Base-by-base conservation (phyloP, 1,139 yeast genomes). In the Pichia sp. region DNA sequence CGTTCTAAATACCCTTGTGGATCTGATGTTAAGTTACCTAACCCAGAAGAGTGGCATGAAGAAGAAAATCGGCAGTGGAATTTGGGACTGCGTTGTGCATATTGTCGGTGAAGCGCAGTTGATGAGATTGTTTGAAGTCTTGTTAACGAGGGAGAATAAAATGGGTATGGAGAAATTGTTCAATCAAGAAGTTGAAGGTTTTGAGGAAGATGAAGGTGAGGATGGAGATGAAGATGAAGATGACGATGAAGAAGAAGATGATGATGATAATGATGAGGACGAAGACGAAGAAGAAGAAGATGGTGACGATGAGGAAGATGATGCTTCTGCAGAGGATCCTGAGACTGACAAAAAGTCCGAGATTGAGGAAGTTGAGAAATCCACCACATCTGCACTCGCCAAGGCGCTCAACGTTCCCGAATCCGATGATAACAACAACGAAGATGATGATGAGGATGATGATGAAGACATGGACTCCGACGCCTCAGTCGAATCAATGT, bases 111-210 rank as follows among this genome's bases (percentile, higher is more conserved):
- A 56, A 18, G 66, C 63, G 13, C 75, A 85, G 41, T 59, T 87
- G 34, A 64, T 67, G 29, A 61, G 79, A 24, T 57, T 88, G 38
- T 72, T 71, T 42, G 85, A 83, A 47, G 80, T 87, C 16, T 65
- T 91, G 42, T 62, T 63, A 11, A 73, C 94, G 0, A 77, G 74
- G 52, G 98, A 91, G 56, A 85, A 82, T 53, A 74, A 78, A 46
- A 78, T 78, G 45, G 97, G 97, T 1, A 94, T 85, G 56, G 71
- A 72, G 26, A 72, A 72, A 30, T 59, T 91, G 50, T 91, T 88
- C 56, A 87, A 82, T 39, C 75, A 72, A 11, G 82, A 66, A 6
- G 74, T 61, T 30, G 83, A 69, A 22, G 65, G 55, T 26, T 71
- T 50, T 7, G 67, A 48, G 1, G 69, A 53, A 1, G 64, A 52